phyloP scores from a whole-genome alignment of 306 rosid genomes.

The Fagus sylvatica region DNA sequence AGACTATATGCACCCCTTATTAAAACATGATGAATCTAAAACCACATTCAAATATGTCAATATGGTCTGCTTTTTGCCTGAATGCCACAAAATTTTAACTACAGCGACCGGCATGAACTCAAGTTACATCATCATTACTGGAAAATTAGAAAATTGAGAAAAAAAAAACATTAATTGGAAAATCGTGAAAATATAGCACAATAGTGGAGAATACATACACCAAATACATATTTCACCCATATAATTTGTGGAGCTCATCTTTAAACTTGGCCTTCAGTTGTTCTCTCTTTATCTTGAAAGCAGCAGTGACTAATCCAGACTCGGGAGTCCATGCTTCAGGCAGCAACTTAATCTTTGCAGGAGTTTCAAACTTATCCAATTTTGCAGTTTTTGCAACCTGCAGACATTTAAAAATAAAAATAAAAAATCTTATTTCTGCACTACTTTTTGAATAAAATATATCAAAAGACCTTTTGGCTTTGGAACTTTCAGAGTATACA shows the following conservation, averaged over 20 bases:
- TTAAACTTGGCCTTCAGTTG: slow-evolving; percentile 74
- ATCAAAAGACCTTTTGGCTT: not conserved
- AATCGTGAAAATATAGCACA: not conserved
- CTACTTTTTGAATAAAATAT: not conserved
- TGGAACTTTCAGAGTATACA: not conserved
- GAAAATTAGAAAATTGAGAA: not conserved
- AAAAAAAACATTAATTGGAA: not conserved
- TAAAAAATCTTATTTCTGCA: not conserved
- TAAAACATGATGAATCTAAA: too few relatives aligned
- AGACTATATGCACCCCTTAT: too few relatives aligned
- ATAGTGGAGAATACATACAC: not conserved
- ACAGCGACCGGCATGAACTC: not conserved
- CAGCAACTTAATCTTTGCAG: slow-evolving; percentile 68
- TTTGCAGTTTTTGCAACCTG: slow-evolving; percentile 73
- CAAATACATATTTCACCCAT: slow-evolving; percentile 47
- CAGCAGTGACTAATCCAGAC: slow-evolving; percentile 92
- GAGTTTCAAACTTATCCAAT: slow-evolving; percentile 73
- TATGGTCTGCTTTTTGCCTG: not conserved
- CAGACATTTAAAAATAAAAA: not conserved
- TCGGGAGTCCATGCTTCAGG: slow-evolving; percentile 89
- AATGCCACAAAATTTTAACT: not conserved
- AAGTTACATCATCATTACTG: not conserved
- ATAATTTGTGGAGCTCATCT: slow-evolving; percentile 62
- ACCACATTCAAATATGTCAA: not conserved
- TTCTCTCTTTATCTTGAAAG: slow-evolving; percentile 88